These are phyloP conservation scores for Vaccinium vitisidaea DNA, from an alignment of 148 eudicot species.

Conservation along the genomic window DNA sequence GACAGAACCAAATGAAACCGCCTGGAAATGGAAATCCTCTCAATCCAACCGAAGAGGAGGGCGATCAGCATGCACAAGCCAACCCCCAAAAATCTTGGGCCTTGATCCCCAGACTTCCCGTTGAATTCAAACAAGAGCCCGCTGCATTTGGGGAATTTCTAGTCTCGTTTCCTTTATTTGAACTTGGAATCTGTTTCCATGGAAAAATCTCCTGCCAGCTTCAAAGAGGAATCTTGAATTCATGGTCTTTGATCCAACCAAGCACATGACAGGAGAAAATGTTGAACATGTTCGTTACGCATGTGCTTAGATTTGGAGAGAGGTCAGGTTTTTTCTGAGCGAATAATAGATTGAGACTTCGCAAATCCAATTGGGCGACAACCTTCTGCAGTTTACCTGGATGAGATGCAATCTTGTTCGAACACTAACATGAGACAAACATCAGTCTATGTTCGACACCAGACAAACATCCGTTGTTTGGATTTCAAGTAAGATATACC, in stretches of 20 bases:
- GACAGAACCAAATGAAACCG: constrained; percentile 21
- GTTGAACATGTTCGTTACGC: neutral
- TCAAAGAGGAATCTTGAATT: neutral
- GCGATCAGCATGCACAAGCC: neutral
- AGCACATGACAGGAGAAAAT: neutral
- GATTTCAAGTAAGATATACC: neutral
- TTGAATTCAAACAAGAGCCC: neutral
- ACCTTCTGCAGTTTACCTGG: neutral
- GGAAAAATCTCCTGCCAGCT: neutral
- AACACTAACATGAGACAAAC: neutral
- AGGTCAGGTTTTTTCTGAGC: neutral
- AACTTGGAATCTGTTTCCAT: neutral
- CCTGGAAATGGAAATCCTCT: constrained; percentile 27
- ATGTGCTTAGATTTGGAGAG: neutral
- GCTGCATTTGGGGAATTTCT: neutral
- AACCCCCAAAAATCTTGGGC: neutral
- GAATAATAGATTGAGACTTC: neutral
- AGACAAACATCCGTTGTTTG: neutral
- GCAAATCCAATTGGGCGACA: neutral
- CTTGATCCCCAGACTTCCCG: too few species aligned
- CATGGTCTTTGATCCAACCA: neutral
- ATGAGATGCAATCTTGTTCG: neutral
- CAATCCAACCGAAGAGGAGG: constrained; percentile 3
- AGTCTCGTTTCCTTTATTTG: neutral
- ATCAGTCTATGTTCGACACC: neutral